A percentile compares a stretch with the other conserved stretches of the same genome.
These are phyloP conservation scores for Lathyrus aphaca DNA, from an alignment of 306 rosid genomes.

Conservation along the genomic window DNA sequence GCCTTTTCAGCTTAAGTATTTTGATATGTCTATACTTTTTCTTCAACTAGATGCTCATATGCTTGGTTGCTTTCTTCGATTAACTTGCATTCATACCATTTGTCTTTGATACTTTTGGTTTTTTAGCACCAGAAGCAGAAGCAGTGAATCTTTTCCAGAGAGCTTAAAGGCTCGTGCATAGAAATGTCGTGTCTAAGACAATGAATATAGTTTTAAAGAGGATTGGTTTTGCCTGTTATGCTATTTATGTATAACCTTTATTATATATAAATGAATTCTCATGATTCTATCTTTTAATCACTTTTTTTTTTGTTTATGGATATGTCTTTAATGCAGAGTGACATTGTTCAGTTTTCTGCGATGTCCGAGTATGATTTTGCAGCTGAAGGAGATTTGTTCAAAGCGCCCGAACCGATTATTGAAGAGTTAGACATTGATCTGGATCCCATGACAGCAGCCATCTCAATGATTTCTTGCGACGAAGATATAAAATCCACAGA, in stretches of 20 bases:
- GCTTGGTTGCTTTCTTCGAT: background rate
- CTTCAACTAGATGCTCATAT: background rate
- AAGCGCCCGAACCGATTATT: conserved; percentile 86
- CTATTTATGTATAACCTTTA: no score
- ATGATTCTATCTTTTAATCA: background rate
- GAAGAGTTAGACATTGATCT: conserved; percentile 64
- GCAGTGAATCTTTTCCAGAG: no score
- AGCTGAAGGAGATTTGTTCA: conserved; percentile 92
- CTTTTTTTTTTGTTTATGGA: conserved; percentile 1
- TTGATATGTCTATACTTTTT: background rate
- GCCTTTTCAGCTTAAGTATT: conserved; percentile 9
- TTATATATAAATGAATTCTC: no score
- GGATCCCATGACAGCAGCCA: conserved; percentile 72
- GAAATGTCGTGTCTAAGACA: no score
- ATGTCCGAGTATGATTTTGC: conserved; percentile 85
- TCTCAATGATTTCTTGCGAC: conserved; percentile 80
- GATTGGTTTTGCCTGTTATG: no score
- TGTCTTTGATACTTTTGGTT: no score
- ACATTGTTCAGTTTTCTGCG: conserved; percentile 57
- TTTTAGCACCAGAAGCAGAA: no score
- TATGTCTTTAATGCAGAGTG: conserved; percentile 56
- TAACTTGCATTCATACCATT: no score
- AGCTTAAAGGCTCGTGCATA: no score
- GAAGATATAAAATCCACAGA: conserved; percentile 73
- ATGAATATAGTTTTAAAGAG: no score